Evolutionary conservation across 345 rosid species (phyloP).

Genomic region (Streptanthus diversifolius): DNA sequence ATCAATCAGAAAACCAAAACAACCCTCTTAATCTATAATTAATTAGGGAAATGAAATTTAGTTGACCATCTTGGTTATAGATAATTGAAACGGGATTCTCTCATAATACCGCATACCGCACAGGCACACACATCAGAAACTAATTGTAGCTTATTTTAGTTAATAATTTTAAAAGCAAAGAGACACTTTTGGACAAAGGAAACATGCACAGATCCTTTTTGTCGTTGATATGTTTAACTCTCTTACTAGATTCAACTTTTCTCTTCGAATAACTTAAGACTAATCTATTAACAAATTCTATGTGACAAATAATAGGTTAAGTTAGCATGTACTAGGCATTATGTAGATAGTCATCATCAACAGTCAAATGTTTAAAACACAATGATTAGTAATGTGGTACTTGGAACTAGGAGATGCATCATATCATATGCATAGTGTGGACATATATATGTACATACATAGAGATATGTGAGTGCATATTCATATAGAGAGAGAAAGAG

Average conservation of each 20-base stretch:
- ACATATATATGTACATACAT: not conserved
- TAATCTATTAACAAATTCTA: constrained; percentile 9
- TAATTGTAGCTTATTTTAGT: constrained; percentile 1
- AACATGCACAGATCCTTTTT: constrained; percentile 32
- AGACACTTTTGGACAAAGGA: constrained; percentile 24
- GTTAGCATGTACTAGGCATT: constrained; percentile 16
- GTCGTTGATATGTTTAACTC: constrained; percentile 28
- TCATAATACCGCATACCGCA: not conserved
- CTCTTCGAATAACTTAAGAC: not conserved
- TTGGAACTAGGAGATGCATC: constrained; percentile 30
- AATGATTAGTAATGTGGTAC: constrained; percentile 23
- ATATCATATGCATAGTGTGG: not conserved
- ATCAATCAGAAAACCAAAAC: not conserved
- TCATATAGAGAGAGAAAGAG: constrained; percentile 23
- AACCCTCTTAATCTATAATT: not conserved
- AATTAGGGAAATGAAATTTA: not conserved
- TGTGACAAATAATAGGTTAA: not conserved
- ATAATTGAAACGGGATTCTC: constrained; percentile 21
- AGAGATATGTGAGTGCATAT: constrained; percentile 12
- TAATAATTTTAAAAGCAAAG: constrained; percentile 10
- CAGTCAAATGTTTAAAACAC: constrained; percentile 26
- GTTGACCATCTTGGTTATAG: constrained; percentile 21
- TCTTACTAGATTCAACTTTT: not conserved
- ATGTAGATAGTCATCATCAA: constrained; percentile 23
- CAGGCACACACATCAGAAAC: not conserved